Conservation (phyloP, 2,329 filamentous ascomycete species). For the Plenodomus lindquistii region DNA sequence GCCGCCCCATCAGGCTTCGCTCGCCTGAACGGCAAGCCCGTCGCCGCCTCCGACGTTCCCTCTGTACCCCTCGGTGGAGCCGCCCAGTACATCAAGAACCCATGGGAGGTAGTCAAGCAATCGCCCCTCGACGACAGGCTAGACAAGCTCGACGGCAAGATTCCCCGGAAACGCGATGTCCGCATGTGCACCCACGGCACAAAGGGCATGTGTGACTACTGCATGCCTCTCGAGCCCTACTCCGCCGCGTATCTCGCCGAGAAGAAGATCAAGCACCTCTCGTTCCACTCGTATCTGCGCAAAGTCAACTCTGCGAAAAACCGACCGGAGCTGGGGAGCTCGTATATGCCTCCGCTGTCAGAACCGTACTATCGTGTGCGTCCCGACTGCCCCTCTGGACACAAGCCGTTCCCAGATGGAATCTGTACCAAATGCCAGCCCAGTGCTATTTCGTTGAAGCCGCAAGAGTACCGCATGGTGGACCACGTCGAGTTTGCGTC, state of each 20-base stretch:
- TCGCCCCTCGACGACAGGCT: constrained; percentile 83
- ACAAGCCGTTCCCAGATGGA: constrained; percentile 90
- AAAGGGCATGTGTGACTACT: constrained; percentile 99
- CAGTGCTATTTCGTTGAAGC: constrained; percentile 92
- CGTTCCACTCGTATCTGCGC: constrained; percentile 90
- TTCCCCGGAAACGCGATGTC: constrained; percentile 70
- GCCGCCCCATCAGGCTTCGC: constrained; percentile 52
- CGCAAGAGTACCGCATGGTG: constrained; percentile 93
- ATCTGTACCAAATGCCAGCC: constrained; percentile 99
- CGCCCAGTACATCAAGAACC: constrained; percentile 72
- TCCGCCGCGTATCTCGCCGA: constrained; percentile 85
- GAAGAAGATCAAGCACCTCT: constrained; percentile 98
- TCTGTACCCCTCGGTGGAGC: constrained; percentile 62
- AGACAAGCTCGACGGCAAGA: constrained; percentile 90
- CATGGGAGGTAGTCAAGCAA: constrained; percentile 91
- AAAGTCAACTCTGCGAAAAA: constrained; percentile 97
- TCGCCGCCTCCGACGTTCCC: constrained; percentile 70
- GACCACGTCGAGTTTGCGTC: constrained; percentile 97
- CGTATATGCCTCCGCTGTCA: constrained; percentile 91
- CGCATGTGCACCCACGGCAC: constrained; percentile 95
- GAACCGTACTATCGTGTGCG: constrained; percentile 93
- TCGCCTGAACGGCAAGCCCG: constrained; percentile 76
- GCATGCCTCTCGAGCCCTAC: constrained; percentile 95
- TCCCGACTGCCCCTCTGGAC: constrained; percentile 86
- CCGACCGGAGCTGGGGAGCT: constrained; percentile 89